phyloP scores from a whole-genome alignment of 2,329 filamentous ascomycete species.

The Epichloe typhina region DNA sequence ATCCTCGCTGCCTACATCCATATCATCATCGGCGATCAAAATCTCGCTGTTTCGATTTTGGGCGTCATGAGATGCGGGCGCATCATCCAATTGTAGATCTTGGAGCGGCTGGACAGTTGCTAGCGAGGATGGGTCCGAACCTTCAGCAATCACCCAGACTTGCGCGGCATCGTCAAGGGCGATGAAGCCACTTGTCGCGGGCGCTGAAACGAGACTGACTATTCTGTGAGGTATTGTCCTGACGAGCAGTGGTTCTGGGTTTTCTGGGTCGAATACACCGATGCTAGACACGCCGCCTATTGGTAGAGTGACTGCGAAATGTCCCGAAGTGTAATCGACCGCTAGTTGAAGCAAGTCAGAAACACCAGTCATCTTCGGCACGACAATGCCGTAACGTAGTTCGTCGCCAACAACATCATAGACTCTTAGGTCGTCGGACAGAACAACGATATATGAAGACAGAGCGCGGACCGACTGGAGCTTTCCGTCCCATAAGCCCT shows the following conservation, averaged over 20 bases:
- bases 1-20: slow-evolving; percentile 29
- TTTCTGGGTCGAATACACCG: slow-evolving; percentile 52
- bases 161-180: slow-evolving; percentile 64
- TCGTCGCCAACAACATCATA: slow-evolving; percentile 77
- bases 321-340: slow-evolving; percentile 51
- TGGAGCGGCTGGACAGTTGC: slow-evolving; percentile 41
- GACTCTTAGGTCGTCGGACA: slow-evolving; percentile 61
- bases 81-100: slow-evolving; percentile 35
- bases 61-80: slow-evolving; percentile 16
- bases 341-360: slow-evolving; percentile 50
- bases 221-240: slow-evolving; percentile 44
- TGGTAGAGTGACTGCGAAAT: slow-evolving; percentile 50
- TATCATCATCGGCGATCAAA: slow-evolving; percentile 25
- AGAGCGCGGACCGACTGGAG: slow-evolving; percentile 59
- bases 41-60: slow-evolving; percentile 16
- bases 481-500: slow-evolving; percentile 51
- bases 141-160: slow-evolving; percentile 49
- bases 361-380: slow-evolving; percentile 30
- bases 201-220: slow-evolving; percentile 52
- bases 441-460: slow-evolving; percentile 58
- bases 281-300: slow-evolving; percentile 38
- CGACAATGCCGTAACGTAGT: slow-evolving; percentile 50
- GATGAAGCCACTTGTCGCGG: slow-evolving; percentile 57
- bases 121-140: slow-evolving; percentile 39
- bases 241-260: slow-evolving; percentile 44